These are phyloP conservation scores for Zygosaccharomyces lentus DNA, from an alignment of 805 yeast species.

Conservation along the genomic window DNA sequence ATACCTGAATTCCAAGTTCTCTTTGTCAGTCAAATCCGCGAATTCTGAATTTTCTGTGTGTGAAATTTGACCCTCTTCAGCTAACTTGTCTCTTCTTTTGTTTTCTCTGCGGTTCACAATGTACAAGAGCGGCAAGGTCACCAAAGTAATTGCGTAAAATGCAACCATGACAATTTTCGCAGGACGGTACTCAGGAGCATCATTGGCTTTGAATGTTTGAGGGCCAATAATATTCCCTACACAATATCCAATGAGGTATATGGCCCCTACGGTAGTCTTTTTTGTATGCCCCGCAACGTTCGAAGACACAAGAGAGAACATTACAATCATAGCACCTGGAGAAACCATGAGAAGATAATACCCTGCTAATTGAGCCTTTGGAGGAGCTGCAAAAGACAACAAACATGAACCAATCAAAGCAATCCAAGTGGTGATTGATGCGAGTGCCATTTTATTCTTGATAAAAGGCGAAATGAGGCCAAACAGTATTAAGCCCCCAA, in stretches of 20 bases:
- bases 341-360: slow-evolving; percentile 10
- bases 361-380: slow-evolving; percentile 26
- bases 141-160: slow-evolving; percentile 1
- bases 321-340: slow-evolving; percentile 4
- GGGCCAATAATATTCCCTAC: slow-evolving; percentile 40
- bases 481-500: slow-evolving; percentile 8
- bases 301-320: slow-evolving; percentile 7
- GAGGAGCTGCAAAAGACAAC: slow-evolving; percentile 32
- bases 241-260: slow-evolving; percentile 2
- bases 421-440: too few species aligned
- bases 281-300: slow-evolving; percentile 46
- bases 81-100: slow-evolving; percentile 1
- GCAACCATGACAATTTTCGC: slow-evolving; percentile 31
- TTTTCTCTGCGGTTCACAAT: slow-evolving; percentile 6
- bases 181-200: slow-evolving; percentile 44
- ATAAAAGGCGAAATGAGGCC: slow-evolving; percentile 4
- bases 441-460: slow-evolving; percentile 4
- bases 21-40: slow-evolving; percentile 44
- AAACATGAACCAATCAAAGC: slow-evolving; percentile 18
- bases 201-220: slow-evolving; percentile 41
- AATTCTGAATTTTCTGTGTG: slow-evolving; percentile 34
- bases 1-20: too few species aligned
- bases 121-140: slow-evolving; percentile 4
- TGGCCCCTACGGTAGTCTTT: slow-evolving; percentile 1
- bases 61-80: background rate